Evolutionary conservation across 1,139 yeast genomes (phyloP).

Genomic region (Yueomyces sp.): DNA sequence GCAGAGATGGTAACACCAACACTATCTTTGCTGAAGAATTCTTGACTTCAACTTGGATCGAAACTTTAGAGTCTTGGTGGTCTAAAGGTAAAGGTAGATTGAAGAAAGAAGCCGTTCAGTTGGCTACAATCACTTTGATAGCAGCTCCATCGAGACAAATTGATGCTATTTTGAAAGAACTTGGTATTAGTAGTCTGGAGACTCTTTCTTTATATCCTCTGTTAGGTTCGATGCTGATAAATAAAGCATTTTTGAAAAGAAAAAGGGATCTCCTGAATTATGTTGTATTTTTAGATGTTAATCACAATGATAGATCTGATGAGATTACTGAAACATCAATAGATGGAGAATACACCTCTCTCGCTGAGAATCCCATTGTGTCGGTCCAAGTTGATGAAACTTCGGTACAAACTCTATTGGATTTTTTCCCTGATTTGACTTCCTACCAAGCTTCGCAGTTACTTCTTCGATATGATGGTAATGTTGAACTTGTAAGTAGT

Average conservation of each 20-base stretch:
- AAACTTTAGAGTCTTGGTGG: constrained; percentile 42
- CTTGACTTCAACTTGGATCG: constrained; percentile 44
- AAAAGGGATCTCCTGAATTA: constrained; percentile 23
- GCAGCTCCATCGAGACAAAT: constrained; percentile 37
- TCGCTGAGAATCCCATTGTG: neutral
- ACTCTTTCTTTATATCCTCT: constrained; percentile 39
- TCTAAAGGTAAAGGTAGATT: constrained; percentile 44
- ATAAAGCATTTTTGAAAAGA: constrained; percentile 39
- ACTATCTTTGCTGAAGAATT: constrained; percentile 40
- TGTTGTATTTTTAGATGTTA: constrained; percentile 17
- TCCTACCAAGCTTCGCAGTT: constrained; percentile 33
- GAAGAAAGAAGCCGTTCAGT: constrained; percentile 32
- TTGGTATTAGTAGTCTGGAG: constrained; percentile 33
- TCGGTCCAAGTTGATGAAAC: constrained; percentile 14
- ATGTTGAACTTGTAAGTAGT: constrained; percentile 49
- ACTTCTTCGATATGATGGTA: constrained; percentile 34
- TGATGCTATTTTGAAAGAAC: constrained; percentile 30
- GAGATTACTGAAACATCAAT: neutral
- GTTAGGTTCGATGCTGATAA: constrained; percentile 37
- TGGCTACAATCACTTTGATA: constrained; percentile 40
- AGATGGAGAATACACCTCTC: neutral
- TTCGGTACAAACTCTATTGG: constrained; percentile 34
- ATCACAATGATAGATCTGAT: neutral
- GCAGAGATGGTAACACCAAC: constrained; percentile 1
- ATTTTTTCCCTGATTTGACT: constrained; percentile 47